Conservation (phyloP, 805 yeast genomes). For the Maudiozyma barnettii region DNA sequence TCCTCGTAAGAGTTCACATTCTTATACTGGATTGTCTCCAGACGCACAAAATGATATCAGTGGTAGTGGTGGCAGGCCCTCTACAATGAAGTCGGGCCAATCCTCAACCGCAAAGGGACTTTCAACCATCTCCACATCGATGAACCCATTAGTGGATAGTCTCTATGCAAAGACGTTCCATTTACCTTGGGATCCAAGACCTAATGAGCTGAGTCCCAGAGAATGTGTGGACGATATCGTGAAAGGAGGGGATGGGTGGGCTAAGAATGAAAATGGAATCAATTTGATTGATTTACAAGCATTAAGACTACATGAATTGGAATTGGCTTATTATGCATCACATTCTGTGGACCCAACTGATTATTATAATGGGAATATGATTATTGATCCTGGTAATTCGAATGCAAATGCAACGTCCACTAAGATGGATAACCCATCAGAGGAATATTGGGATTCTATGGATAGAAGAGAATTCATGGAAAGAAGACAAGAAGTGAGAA, state of each 20-base stretch:
- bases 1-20: not conserved
- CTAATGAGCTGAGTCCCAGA: conserved; percentile 53
- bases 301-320: conserved; percentile 21
- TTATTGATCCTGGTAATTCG: not conserved
- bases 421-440: conserved; percentile 1
- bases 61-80: not conserved
- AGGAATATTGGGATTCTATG: conserved; percentile 14
- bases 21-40: not conserved
- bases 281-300: conserved; percentile 27
- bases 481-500: conserved; percentile 8
- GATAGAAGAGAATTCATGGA: conserved; percentile 24
- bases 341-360: not conserved
- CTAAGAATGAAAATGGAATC: conserved; percentile 31
- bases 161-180: conserved; percentile 48
- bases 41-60: not conserved
- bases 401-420: too few species aligned
- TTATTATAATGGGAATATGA: not conserved
- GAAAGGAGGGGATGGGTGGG: conserved; percentile 64
- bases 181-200: conserved; percentile 50
- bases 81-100: not conserved
- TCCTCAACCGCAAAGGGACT: conserved; percentile 9
- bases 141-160: conserved; percentile 41
- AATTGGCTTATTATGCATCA: conserved; percentile 12
- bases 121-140: conserved; percentile 24
- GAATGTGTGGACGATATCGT: conserved; percentile 70